Conservation (phyloP, 2,329 filamentous ascomycete genomes). For the Xylaria digitata region DNA sequence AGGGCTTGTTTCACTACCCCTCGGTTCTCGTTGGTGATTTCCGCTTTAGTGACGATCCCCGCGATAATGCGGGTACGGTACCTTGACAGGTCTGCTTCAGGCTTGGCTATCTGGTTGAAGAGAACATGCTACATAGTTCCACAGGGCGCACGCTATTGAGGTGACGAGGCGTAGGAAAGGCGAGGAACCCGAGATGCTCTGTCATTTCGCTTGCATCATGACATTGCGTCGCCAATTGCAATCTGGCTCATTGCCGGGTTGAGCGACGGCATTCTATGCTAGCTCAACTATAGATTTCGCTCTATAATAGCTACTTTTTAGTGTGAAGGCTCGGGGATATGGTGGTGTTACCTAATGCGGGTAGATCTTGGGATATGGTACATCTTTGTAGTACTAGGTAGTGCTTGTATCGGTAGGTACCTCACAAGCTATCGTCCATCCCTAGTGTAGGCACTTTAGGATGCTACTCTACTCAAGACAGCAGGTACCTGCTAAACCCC, state of each 20-base stretch:
- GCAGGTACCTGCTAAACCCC: neutral
- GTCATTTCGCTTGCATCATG: neutral
- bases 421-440: too few species aligned
- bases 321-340: too few species aligned
- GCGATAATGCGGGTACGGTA: neutral
- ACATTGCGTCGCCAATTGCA: neutral
- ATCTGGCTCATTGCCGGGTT: slow-evolving; percentile 8
- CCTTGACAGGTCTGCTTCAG: neutral
- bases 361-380: slow-evolving; percentile 1
- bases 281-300: too few species aligned
- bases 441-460: too few species aligned
- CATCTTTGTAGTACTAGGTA: neutral
- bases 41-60: neutral
- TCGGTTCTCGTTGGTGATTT: neutral
- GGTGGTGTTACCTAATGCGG: slow-evolving; percentile 39
- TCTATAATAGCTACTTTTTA: neutral
- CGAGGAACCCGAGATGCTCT: slow-evolving; percentile 11
- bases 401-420: neutral
- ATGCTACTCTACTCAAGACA: neutral
- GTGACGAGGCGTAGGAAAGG: slow-evolving; percentile 10
- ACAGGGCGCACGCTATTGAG: slow-evolving; percentile 15
- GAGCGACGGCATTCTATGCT: neutral
- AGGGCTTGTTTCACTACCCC: neutral
- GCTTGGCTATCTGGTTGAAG: neutral
- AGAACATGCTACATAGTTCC: neutral